Conservation (phyloP, 768 basidiomycete genomes). For the Boletus fagicola region DNA sequence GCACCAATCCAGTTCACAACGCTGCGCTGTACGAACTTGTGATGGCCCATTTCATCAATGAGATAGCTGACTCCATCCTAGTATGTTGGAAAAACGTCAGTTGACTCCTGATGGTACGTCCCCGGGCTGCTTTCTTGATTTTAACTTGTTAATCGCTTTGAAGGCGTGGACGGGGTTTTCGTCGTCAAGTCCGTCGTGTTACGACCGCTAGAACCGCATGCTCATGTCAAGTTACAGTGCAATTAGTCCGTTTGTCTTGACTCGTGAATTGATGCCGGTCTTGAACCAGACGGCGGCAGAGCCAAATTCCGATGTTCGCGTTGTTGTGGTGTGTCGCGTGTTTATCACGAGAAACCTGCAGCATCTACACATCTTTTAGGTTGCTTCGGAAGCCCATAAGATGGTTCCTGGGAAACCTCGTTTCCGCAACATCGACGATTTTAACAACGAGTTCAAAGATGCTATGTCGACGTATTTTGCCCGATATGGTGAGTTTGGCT, state of each 20-base stretch:
- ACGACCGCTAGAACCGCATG: background rate
- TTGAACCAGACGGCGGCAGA: constrained; percentile 48
- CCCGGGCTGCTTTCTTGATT: background rate
- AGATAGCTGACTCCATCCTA: constrained; percentile 13
- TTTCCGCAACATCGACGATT: constrained; percentile 35
- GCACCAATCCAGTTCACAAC: constrained; percentile 48
- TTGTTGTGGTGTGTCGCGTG: constrained; percentile 49
- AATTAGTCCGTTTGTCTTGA: constrained; percentile 57
- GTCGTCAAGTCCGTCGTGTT: constrained; percentile 42
- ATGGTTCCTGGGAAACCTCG: constrained; percentile 16
- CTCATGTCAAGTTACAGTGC: constrained; percentile 31
- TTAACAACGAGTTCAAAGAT: constrained; percentile 37
- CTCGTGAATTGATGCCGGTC: constrained; percentile 51
- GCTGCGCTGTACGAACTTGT: constrained; percentile 43
- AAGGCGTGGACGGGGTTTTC: constrained; percentile 41
- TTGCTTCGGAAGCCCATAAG: constrained; percentile 33
- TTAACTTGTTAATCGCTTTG: background rate
- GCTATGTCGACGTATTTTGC: constrained; percentile 14
- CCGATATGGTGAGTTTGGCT: constrained; percentile 35
- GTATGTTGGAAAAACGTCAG: constrained; percentile 20
- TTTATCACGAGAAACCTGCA: background rate
- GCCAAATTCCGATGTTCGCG: constrained; percentile 54
- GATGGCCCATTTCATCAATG: background rate
- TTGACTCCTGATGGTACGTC: constrained; percentile 30
- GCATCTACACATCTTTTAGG: constrained; percentile 18